Evolutionary conservation across 2,329 filamentous ascomycete genomes (phyloP).

Genomic region (Cadophora sp.): DNA sequence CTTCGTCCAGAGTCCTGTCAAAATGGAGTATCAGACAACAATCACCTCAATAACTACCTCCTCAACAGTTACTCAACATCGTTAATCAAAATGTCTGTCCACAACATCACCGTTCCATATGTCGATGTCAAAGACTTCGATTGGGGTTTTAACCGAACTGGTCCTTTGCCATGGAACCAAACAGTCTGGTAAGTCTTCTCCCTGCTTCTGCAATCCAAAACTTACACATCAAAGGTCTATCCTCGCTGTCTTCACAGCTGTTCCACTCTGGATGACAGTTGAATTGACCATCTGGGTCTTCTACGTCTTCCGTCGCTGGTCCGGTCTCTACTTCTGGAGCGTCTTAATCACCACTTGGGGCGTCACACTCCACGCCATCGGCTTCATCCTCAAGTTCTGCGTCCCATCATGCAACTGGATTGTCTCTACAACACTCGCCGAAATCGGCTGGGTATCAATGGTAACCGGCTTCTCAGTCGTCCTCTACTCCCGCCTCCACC

Average conservation of each 20-base stretch:
- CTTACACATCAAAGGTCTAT: slow-evolving; percentile 6
- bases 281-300: slow-evolving; percentile 12
- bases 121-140: slow-evolving; percentile 10
- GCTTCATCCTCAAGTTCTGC: slow-evolving; percentile 12
- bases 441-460: slow-evolving; percentile 51
- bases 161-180: slow-evolving; percentile 12
- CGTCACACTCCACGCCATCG: slow-evolving; percentile 5
- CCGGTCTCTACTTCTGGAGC: slow-evolving; percentile 8
- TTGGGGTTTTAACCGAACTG: slow-evolving; percentile 8
- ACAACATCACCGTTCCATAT: slow-evolving; percentile 9
- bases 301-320: slow-evolving; percentile 16
- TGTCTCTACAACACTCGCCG: not conserved
- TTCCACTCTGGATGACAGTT: slow-evolving; percentile 5
- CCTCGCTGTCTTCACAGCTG: slow-evolving; percentile 12
- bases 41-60: not conserved
- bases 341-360: slow-evolving; percentile 9
- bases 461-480: slow-evolving; percentile 52
- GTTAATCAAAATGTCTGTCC: slow-evolving; percentile 4
- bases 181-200: slow-evolving; percentile 10
- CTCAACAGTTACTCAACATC: not conserved
- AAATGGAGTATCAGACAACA: not conserved
- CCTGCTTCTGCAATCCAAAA: not conserved
- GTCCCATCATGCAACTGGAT: slow-evolving; percentile 18
- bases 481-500: slow-evolving; percentile 55
- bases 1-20: not conserved